phyloP scores from a whole-genome alignment of 306 rosid genomes.

The Lablab purpureus region DNA sequence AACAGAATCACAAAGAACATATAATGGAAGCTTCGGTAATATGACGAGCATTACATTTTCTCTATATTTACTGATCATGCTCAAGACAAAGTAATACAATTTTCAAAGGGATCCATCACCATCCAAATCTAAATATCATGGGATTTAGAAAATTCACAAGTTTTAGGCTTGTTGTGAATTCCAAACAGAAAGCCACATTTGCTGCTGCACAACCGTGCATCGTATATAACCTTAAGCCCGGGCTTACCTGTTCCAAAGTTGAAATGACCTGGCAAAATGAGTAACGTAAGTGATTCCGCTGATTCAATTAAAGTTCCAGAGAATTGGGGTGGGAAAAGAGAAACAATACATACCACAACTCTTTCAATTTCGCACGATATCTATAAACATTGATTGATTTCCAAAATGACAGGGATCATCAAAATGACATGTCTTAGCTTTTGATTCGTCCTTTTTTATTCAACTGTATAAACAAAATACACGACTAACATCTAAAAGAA shows the following conservation, averaged over 20 bases:
- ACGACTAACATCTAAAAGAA: background rate
- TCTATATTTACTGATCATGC: background rate
- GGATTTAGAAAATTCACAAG: background rate
- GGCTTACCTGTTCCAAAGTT: slow-evolving; percentile 34
- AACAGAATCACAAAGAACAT: background rate
- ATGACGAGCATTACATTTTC: background rate
- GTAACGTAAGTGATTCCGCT: slow-evolving; percentile 15
- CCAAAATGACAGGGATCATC: slow-evolving; percentile 15
- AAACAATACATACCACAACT: slow-evolving; percentile 39
- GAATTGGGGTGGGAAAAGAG: background rate
- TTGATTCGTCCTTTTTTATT: background rate
- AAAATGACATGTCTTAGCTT: slow-evolving; percentile 16
- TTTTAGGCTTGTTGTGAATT: background rate
- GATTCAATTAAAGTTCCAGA: slow-evolving; percentile 16
- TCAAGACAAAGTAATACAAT: background rate
- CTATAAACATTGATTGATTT: slow-evolving; percentile 27
- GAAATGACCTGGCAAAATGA: slow-evolving; percentile 40
- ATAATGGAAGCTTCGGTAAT: background rate
- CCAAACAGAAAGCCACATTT: slow-evolving; percentile 4
- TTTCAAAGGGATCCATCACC: background rate
- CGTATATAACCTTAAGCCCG: slow-evolving; percentile 25
- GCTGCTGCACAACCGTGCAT: slow-evolving; percentile 26
- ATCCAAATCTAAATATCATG: background rate
- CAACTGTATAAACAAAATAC: slow-evolving; percentile 20
- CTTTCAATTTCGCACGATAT: background rate